Evolutionary conservation across 192 early-diverging fungal species (phyloP).

Genomic region (Coemansia sp.): DNA sequence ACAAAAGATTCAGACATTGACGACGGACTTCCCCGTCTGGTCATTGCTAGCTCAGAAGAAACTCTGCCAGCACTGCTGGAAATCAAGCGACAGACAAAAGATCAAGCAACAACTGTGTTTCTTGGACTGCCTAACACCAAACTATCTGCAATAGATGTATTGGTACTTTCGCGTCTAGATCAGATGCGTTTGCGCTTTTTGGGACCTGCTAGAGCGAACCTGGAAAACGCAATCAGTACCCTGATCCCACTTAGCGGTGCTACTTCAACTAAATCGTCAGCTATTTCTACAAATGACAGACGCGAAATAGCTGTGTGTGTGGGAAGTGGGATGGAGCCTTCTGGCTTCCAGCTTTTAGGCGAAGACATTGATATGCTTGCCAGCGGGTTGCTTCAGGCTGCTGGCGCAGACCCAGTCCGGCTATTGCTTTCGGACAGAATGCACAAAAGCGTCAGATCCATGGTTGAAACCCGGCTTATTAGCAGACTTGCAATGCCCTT

Average conservation of each 20-base stretch:
- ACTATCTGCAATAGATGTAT: slow-evolving; percentile 31
- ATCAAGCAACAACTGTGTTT: slow-evolving; percentile 24
- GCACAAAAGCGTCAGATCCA: slow-evolving; percentile 17
- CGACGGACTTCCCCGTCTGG: slow-evolving; percentile 31
- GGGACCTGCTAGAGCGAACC: slow-evolving; percentile 44
- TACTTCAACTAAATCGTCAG: background rate
- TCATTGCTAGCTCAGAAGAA: slow-evolving; percentile 29
- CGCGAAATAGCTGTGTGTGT: slow-evolving; percentile 38
- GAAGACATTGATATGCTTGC: slow-evolving; percentile 27
- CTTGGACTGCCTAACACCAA: slow-evolving; percentile 32
- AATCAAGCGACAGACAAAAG: slow-evolving; percentile 12
- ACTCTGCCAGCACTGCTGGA: slow-evolving; percentile 39
- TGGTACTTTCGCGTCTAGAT: slow-evolving; percentile 40
- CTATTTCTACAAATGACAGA: background rate
- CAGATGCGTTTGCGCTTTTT: slow-evolving; percentile 40
- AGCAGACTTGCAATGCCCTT: slow-evolving; percentile 4
- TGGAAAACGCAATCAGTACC: slow-evolving; percentile 41
- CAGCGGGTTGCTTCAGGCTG: slow-evolving; percentile 23
- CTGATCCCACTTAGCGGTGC: slow-evolving; percentile 43
- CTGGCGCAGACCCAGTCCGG: slow-evolving; percentile 3
- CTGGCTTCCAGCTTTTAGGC: slow-evolving; percentile 32
- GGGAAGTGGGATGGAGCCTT: slow-evolving; percentile 36
- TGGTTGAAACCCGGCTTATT: slow-evolving; percentile 30
- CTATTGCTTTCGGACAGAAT: slow-evolving; percentile 27
- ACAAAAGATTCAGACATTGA: slow-evolving; percentile 3